Percentiles rank a stretch among this genome's conserved stretches.
Conservation (phyloP, 192 early-diverging fungal species). For the Paraglomus occultum region DNA sequence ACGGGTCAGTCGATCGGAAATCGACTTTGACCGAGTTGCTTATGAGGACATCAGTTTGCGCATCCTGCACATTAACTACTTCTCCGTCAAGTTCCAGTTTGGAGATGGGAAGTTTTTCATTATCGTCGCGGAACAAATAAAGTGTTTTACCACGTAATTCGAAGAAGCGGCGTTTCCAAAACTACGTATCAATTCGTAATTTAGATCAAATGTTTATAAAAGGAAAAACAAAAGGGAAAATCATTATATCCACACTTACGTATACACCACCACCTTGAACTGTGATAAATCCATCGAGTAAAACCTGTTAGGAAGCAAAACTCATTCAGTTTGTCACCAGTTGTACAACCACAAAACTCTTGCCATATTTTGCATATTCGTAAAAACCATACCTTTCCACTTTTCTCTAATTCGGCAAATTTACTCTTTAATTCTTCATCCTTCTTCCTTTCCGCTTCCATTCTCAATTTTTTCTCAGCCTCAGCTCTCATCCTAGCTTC, state of each 20-base stretch:
- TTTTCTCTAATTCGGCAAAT: slow-evolving; percentile 36
- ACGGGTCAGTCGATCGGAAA: slow-evolving; percentile 40
- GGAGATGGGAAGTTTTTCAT: slow-evolving; percentile 39
- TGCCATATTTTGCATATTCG: slow-evolving; percentile 31
- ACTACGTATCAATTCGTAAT: slow-evolving; percentile 28
- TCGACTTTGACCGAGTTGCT: slow-evolving; percentile 52
- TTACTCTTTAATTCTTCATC: slow-evolving; percentile 26
- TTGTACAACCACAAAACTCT: neutral
- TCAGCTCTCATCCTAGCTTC: slow-evolving; percentile 52
- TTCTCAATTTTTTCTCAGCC: slow-evolving; percentile 35
- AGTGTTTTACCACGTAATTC: slow-evolving; percentile 49
- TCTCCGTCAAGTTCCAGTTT: slow-evolving; percentile 41
- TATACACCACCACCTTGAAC: slow-evolving; percentile 43
- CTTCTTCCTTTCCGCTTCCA: slow-evolving; percentile 44
- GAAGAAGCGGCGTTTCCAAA: slow-evolving; percentile 63
- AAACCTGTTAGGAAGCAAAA: slow-evolving; percentile 13
- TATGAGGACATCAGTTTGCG: slow-evolving; percentile 48
- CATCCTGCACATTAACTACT: slow-evolving; percentile 42
- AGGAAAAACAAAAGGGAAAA: neutral
- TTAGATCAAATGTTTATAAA: neutral
- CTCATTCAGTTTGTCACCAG: neutral
- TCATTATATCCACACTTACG: slow-evolving; percentile 15
- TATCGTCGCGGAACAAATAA: slow-evolving; percentile 50
- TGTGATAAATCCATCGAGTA: slow-evolving; percentile 43
- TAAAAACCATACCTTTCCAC: slow-evolving; percentile 40